Evolutionary conservation across 371 early-diverging fungal species (phyloP).

Genomic region (Encephalitozoon romaleae): DNA sequence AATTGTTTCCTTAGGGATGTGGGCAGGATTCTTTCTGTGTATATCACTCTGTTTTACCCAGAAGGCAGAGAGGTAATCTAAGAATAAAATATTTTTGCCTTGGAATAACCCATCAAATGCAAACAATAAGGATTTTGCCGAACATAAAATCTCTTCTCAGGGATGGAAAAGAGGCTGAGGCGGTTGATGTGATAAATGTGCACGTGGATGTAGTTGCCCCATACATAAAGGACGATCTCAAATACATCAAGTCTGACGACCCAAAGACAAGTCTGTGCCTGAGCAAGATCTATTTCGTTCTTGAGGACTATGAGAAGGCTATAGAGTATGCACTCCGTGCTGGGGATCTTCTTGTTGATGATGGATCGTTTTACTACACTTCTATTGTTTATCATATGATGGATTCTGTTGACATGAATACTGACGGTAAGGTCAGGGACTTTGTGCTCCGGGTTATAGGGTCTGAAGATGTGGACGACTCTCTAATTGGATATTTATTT

Average conservation of each 20-base stretch:
- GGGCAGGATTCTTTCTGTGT: background rate
- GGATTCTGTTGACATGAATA: background rate
- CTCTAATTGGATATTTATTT: slow-evolving; percentile 31
- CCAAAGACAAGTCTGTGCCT: slow-evolving; percentile 13
- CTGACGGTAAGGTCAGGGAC: background rate
- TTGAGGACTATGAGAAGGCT: slow-evolving; percentile 18
- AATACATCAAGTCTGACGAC: background rate
- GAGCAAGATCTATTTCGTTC: slow-evolving; percentile 28
- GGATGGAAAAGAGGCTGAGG: slow-evolving; percentile 13
- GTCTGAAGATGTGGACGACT: background rate
- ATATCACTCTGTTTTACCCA: background rate
- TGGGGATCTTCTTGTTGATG: slow-evolving; percentile 15
- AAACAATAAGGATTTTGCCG: slow-evolving; percentile 28
- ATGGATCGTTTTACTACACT: slow-evolving; percentile 17
- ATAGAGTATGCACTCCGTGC: slow-evolving; percentile 26
- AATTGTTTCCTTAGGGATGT: background rate
- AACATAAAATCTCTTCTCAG: slow-evolving; percentile 21
- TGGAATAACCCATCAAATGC: slow-evolving; percentile 12
- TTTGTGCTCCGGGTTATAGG: slow-evolving; percentile 22
- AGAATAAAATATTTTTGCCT: slow-evolving; percentile 7
- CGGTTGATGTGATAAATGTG: slow-evolving; percentile 6
- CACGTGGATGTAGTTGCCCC: slow-evolving; percentile 15
- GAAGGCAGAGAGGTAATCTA: background rate
- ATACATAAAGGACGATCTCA: slow-evolving; percentile 9
- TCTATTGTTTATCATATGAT: slow-evolving; percentile 35